Evolutionary conservation across 768 basidiomycete species (phyloP).

Genomic region (Phanerodontia chrysosporium): DNA sequence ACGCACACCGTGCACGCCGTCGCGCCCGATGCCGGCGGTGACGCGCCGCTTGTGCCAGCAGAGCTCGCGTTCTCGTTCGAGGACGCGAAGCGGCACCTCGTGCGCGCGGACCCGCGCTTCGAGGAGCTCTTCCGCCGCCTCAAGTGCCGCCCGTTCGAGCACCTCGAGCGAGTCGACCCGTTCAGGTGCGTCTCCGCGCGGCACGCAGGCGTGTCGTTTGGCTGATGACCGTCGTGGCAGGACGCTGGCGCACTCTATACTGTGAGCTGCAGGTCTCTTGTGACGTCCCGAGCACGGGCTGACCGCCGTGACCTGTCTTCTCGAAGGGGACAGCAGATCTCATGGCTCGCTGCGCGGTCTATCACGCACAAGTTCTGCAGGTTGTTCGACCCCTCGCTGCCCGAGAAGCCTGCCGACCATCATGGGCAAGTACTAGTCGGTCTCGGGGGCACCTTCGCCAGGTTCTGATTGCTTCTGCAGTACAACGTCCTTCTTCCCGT

Average conservation of each 20-base stretch:
- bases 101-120: conserved; percentile 65
- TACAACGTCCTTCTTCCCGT: conserved; percentile 50
- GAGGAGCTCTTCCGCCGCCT: conserved; percentile 58
- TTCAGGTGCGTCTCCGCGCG: conserved; percentile 51
- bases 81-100: conserved; percentile 70
- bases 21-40: neutral
- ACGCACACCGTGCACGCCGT: neutral
- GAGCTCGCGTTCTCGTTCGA: conserved; percentile 73
- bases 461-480: no score
- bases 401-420: conserved; percentile 57
- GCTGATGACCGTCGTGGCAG: conserved; percentile 36
- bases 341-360: conserved; percentile 81
- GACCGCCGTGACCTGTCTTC: no score
- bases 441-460: no score
- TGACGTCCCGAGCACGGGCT: neutral
- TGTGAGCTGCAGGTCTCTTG: neutral
- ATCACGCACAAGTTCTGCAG: conserved; percentile 78
- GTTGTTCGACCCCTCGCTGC: conserved; percentile 68
- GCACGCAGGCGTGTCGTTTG: neutral
- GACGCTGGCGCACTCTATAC: conserved; percentile 7
- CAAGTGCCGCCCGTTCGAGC: conserved; percentile 73
- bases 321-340: conserved; percentile 74
- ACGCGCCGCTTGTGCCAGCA: conserved; percentile 58
- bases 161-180: conserved; percentile 73
- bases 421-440: conserved; percentile 34